Conservation (phyloP, 345 rosid species). For the Dipteronia dyeriana region DNA sequence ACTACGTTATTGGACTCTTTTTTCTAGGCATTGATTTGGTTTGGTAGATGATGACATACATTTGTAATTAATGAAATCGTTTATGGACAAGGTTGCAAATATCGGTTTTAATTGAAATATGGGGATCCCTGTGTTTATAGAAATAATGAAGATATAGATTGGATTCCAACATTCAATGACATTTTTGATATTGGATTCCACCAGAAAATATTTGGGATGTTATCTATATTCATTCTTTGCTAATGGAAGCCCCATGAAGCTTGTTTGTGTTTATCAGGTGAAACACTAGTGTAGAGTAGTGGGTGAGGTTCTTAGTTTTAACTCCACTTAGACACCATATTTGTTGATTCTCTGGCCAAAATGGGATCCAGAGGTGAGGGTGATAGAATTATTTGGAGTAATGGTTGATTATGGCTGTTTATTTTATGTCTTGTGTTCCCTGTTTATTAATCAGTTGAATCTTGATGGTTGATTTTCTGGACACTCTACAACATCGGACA, state of each 20-base stretch:
- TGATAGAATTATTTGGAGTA: too few species aligned
- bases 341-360: not conserved
- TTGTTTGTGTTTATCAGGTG: not conserved
- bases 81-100: not conserved
- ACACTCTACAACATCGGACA: slow-evolving; percentile 54
- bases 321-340: too few species aligned
- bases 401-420: too few species aligned
- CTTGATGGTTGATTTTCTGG: slow-evolving; percentile 40
- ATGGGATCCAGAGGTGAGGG: too few species aligned
- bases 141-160: not conserved
- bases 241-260: not conserved
- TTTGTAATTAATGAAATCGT: not conserved
- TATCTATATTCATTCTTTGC: not conserved
- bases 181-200: not conserved
- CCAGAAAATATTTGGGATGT: too few species aligned
- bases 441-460: slow-evolving; percentile 13
- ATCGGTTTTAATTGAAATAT: not conserved
- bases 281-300: too few species aligned
- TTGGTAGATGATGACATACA: not conserved
- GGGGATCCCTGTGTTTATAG: not conserved
- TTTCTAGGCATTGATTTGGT: too few species aligned
- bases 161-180: not conserved
- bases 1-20: not conserved
- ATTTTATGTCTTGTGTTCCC: too few species aligned
- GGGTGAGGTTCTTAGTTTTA: too few species aligned